Base-by-base conservation (phyloP, 768 basidiomycete species). In the Tulasnella sp. region DNA sequence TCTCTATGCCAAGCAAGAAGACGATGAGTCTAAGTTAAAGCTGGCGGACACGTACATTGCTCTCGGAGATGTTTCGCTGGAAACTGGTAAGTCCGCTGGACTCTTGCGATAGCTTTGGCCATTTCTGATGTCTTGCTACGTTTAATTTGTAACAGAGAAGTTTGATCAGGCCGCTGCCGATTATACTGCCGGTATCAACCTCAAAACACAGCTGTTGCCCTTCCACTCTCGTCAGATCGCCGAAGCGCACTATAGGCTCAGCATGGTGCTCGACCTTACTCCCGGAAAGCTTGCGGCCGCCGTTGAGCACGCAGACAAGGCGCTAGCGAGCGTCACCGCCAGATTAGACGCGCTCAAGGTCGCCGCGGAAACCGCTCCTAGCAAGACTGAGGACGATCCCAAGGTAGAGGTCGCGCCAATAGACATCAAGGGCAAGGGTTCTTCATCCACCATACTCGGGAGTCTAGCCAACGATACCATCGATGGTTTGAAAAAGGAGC, bases 11-110 rank as follows among this genome's bases (percentile, higher is more conserved):
- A 86, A 85, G 70, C 77, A 79, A 62, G 73, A 77, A 4, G 76
- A 76, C 8, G 80, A 78, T 26, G 78, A 79, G 56, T 71, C 80
- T 34, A 84, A 80, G 68, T 78, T 95, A 55, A 89, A 88, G 73
- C 77, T 95, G 52, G 95, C 95, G 3, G 93, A 97, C 63, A 88
- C 86, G 1, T 94, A 87, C 70, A 84, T 94, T 60, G 76, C 87
- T 7, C 78, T 99, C 5, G 96, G 95, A 0, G 96, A 98, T 69
- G 88, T 99, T n/a, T 94, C 91, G 21, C 74, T 95, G 60, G 96
- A 99, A 73, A 95, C 92, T 32, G 95, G 95, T 93, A 59, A 61
- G 82, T 67, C 3, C 21, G 15, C 38, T n/a, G 2, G 1, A 17
- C 42, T 34, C 24, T 49, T 32, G 15, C n/a, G 13, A n/a, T 51